Evolutionary conservation across 2,329 filamentous ascomycete genomes (phyloP).

Genomic region (Didymosphaeria variabile): DNA sequence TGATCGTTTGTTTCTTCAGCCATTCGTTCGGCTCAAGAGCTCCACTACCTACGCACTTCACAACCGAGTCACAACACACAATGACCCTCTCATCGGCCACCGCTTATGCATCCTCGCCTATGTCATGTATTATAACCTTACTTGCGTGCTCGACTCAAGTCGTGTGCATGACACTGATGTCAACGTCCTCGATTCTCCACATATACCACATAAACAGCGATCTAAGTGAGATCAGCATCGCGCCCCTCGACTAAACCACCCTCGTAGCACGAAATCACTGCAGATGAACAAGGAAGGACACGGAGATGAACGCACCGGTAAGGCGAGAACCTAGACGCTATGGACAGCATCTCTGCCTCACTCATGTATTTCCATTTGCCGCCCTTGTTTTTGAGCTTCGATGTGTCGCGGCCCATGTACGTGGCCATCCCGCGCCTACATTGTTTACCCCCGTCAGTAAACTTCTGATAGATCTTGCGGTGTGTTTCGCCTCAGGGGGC

Average conservation of each 20-base stretch:
- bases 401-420: constrained; percentile 82
- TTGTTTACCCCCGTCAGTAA: neutral
- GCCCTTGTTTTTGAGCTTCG: constrained; percentile 78
- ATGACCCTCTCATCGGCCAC: neutral
- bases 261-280: constrained; percentile 14
- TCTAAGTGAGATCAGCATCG: constrained; percentile 52
- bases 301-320: constrained; percentile 67
- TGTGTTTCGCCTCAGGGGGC: neutral
- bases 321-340: constrained; percentile 80
- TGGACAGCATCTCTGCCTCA: constrained; percentile 88
- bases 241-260: constrained; percentile 6
- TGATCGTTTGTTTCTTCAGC: neutral
- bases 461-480: neutral
- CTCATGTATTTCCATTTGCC: constrained; percentile 99
- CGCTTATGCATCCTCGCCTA: constrained; percentile 4
- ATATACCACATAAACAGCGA: constrained; percentile 99
- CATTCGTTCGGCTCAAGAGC: neutral
- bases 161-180: constrained; percentile 64
- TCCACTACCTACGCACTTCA: neutral
- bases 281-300: constrained; percentile 10
- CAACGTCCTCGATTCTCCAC: constrained; percentile 86
- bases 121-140: constrained; percentile 10
- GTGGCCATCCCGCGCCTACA: constrained; percentile 83
- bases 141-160: constrained; percentile 13
- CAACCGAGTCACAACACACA: neutral